Conservation (phyloP, 2,329 filamentous ascomycete genomes). For the Harringtonia aguacate region DNA sequence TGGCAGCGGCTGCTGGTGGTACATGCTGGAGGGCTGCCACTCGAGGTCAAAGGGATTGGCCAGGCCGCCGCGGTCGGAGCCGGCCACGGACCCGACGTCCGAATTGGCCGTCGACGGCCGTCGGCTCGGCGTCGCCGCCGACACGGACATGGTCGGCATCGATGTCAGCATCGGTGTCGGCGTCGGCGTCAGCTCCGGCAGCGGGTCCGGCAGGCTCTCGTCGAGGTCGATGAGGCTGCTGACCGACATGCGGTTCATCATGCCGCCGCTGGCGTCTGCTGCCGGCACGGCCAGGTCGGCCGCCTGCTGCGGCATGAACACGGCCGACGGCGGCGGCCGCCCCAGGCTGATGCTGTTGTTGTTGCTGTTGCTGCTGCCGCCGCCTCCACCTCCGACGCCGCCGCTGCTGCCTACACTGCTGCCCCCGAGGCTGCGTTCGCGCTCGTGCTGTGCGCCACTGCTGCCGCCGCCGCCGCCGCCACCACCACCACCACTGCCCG, state of each 20-base stretch:
- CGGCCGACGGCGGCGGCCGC: no score
- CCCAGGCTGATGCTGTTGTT: not conserved
- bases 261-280: slow-evolving; percentile 5
- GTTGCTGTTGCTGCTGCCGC: slow-evolving; percentile 8
- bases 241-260: slow-evolving; percentile 20
- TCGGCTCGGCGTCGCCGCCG: no score
- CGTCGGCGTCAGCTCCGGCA: no score
- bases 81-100: slow-evolving; percentile 25
- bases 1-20: slow-evolving; percentile 34
- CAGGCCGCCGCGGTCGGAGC: no score
- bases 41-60: slow-evolving; percentile 36
- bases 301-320: no score
- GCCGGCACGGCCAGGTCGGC: not conserved
- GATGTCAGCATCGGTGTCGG: slow-evolving; percentile 15
- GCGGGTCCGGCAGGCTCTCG: slow-evolving; percentile 24
- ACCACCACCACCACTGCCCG: no score
- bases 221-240: slow-evolving; percentile 24
- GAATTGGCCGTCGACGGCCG: slow-evolving; percentile 50
- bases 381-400: slow-evolving; percentile 11
- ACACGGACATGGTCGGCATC: slow-evolving; percentile 29
- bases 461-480: no score
- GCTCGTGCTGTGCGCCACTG: not conserved
- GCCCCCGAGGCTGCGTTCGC: slow-evolving; percentile 15
- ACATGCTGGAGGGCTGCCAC: slow-evolving; percentile 40
- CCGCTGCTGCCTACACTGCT: no score